phyloP scores from a whole-genome alignment of 805 yeast genomes.

The Cyberlindnera mycetangii region DNA sequence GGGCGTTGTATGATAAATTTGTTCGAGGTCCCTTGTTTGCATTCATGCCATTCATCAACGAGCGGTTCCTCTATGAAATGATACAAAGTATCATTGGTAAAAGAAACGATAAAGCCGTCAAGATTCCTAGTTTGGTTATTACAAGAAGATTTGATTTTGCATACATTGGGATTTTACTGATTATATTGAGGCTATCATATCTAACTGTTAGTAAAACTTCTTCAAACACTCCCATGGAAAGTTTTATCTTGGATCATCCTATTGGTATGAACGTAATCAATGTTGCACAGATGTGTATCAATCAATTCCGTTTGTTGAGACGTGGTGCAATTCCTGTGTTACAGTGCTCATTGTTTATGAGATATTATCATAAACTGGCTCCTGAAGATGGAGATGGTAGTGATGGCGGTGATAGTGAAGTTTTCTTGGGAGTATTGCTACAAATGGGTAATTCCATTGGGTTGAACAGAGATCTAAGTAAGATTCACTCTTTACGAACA shows the following conservation, averaged over 20 bases:
- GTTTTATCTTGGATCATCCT: constrained; percentile 44
- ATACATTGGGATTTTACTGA: constrained; percentile 21
- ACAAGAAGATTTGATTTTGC: constrained; percentile 28
- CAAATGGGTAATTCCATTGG: constrained; percentile 61
- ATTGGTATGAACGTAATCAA: constrained; percentile 42
- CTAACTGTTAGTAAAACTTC: constrained; percentile 20
- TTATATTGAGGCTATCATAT: constrained; percentile 24
- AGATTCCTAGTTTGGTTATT: constrained; percentile 12
- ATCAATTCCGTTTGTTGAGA: constrained; percentile 49
- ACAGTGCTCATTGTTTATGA: constrained; percentile 51
- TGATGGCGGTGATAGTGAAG: constrained; percentile 49
- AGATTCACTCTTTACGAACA: constrained; percentile 24
- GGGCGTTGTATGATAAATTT: constrained; percentile 25
- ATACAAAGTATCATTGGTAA: constrained; percentile 13
- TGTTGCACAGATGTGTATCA: constrained; percentile 52
- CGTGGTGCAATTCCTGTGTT: constrained; percentile 48
- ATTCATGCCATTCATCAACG: constrained; percentile 28
- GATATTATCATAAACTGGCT: constrained; percentile 46
- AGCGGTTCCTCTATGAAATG: constrained; percentile 17
- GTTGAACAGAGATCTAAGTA: constrained; percentile 52
- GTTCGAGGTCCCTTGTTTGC: constrained; percentile 20
- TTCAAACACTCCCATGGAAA: constrained; percentile 20
- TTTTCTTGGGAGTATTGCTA: constrained; percentile 45
- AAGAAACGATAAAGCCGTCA: constrained; percentile 11
- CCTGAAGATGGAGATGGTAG: constrained; percentile 60